Conservation (phyloP, 345 rosid genomes). For the Eucalyptus erythrocorys region DNA sequence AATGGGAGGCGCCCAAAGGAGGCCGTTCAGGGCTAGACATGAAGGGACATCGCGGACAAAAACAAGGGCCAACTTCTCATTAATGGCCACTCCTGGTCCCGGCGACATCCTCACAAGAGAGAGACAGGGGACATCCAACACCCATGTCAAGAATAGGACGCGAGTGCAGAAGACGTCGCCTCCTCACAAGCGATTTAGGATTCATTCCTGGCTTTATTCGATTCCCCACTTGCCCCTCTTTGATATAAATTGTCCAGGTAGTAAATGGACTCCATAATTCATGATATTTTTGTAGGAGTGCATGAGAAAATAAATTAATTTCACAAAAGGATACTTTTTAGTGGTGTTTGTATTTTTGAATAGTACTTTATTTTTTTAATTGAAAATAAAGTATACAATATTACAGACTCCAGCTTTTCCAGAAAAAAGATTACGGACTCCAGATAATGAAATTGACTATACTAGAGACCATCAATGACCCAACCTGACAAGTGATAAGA, state of each 20-base stretch:
- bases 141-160: background rate
- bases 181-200: background rate
- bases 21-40: background rate
- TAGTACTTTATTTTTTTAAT: background rate
- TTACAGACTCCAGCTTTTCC: rapidly evolving
- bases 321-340: background rate
- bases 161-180: background rate
- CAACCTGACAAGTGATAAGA: background rate
- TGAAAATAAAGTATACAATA: background rate
- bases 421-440: rapidly evolving
- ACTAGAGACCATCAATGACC: background rate
- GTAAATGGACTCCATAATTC: background rate
- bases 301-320: background rate
- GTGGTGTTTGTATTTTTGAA: background rate
- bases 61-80: background rate
- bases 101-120: background rate
- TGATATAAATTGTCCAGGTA: background rate
- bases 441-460: background rate
- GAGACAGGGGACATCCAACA: background rate
- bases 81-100: background rate
- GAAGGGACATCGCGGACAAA: background rate
- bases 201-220: background rate
- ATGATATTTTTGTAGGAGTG: background rate
- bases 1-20: background rate
- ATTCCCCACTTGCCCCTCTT: background rate